These are phyloP conservation scores for Entomortierella lignicola DNA, from an alignment of 192 early-diverging fungal genomes.

Conservation along the genomic window DNA sequence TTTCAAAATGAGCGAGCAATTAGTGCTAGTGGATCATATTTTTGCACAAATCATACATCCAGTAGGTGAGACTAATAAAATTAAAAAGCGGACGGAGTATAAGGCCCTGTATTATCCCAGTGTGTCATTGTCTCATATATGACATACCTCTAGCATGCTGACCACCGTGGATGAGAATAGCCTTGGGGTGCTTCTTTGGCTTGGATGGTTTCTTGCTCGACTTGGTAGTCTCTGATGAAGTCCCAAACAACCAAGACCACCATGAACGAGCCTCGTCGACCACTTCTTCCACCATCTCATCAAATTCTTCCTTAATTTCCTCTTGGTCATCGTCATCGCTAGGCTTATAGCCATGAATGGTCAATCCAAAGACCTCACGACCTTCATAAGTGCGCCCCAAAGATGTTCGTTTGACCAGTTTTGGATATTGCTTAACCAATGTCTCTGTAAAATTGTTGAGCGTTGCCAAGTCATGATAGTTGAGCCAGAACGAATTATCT, in stretches of 20 bases:
- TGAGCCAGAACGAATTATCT: constrained; percentile 45
- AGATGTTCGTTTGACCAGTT: constrained; percentile 54
- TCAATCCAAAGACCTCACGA: constrained; percentile 58
- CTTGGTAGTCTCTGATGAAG: neutral
- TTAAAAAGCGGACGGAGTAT: too few species aligned
- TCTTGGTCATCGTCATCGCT: neutral
- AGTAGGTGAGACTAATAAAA: too few species aligned
- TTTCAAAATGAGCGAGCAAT: too few species aligned
- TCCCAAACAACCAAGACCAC: constrained; percentile 42
- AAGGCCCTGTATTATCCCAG: too few species aligned
- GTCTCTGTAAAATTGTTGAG: constrained; percentile 55
- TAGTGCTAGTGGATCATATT: too few species aligned
- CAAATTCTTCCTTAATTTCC: constrained; percentile 11
- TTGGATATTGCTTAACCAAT: constrained; percentile 52
- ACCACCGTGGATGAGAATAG: constrained; percentile 59
- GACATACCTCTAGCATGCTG: constrained; percentile 59
- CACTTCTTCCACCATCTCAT: constrained; percentile 1
- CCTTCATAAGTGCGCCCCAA: constrained; percentile 64
- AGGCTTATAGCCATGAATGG: constrained; percentile 42
- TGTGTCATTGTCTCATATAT: too few species aligned
- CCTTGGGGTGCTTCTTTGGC: constrained; percentile 47
- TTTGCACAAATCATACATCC: too few species aligned
- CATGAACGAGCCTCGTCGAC: constrained; percentile 24
- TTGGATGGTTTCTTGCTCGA: constrained; percentile 14
- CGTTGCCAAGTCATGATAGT: constrained; percentile 58